Evolutionary conservation across 2,329 filamentous ascomycete genomes (phyloP), one percentile per base, ranked within the genome.

Genomic region (Penicillium crustosum): DNA sequence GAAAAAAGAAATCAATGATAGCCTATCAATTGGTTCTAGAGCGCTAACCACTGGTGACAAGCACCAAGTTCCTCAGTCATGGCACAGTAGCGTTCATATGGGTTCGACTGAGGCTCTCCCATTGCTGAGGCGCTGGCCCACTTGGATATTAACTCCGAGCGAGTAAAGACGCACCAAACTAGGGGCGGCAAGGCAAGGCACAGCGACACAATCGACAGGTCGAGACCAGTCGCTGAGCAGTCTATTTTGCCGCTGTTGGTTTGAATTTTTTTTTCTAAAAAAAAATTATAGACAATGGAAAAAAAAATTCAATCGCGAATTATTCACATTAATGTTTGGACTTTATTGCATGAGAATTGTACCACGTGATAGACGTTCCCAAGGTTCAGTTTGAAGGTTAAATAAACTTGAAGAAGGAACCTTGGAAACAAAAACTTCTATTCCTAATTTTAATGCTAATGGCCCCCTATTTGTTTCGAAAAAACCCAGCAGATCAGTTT

Each of bases 191-290:
- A 70, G 56, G 63, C 62, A 57, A 70, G 58, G 63, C 62, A 57
- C 45, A 62, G 63, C 60, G 6, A 52, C 58, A 59, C 57, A 61
- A 60, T 61, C 55, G 55, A 65, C 50, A 60, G 58, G 49, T 56
- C 50, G 47, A 55, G 55, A 55, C 49, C 43, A 42, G 23, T 55
- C 61, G 58, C 59, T 53, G 53, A 52, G 59, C 62, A 53, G 51
- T 58, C 47, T 25, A 45, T 53, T 60, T 69, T 67, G 59, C 65
- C 69, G 69, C 69, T 60, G 68, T 70, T 70, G 68, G 66, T 51
- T 57, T 61, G 64, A 44, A 42, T 31, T 38, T n/a, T 6, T 27
- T n/a, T 6, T 25, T 25, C 15, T 17, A n/a, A n/a, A n/a, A n/a
- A n/a, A n/a, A n/a, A n/a, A 31, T 27, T 56, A 5, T 9, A 31